phyloP scores from a whole-genome alignment of 345 rosid species.

The Boechera stricta region DNA sequence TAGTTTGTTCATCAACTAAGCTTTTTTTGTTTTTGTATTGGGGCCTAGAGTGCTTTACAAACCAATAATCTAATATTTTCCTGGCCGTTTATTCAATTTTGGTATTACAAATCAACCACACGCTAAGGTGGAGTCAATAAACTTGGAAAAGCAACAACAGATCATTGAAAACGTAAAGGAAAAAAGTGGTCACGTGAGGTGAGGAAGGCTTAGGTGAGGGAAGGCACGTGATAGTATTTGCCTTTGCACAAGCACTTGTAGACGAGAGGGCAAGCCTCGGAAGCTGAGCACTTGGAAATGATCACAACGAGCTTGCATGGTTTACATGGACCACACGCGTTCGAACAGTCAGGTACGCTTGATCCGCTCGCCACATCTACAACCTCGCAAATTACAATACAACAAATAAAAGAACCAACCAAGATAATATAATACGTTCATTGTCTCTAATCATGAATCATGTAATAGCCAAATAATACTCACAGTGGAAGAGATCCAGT shows the following conservation, averaged over 20 bases:
- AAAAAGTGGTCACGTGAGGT: constrained; percentile 20
- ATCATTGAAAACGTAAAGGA: constrained; percentile 4
- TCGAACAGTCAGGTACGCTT: constrained; percentile 86
- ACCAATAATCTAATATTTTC: constrained; percentile 25
- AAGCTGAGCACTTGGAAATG: constrained; percentile 69
- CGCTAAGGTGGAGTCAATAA: constrained; percentile 9
- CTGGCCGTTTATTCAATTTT: constrained; percentile 17
- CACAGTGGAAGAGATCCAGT: constrained; percentile 21
- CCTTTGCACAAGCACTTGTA: constrained; percentile 90
- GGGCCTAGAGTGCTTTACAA: constrained; percentile 18
- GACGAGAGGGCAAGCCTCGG: constrained; percentile 89
- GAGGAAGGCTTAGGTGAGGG: constrained; percentile 34
- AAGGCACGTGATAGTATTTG: constrained; percentile 81
- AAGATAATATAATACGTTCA: not conserved
- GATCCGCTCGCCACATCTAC: constrained; percentile 60
- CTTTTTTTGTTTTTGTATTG: constrained; percentile 8
- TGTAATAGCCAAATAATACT: constrained; percentile 21
- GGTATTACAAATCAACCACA: constrained; percentile 17
- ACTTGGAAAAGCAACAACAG: constrained; percentile 9
- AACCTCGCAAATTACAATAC: constrained; percentile 18
- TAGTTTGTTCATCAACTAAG: constrained; percentile 29
- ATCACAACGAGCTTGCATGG: constrained; percentile 95
- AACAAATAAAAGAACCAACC: not conserved
- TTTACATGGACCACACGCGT: constrained; percentile 88
- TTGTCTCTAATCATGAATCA: constrained; percentile 3